These are phyloP conservation scores for Ogataea pignaliae DNA, from an alignment of 805 yeast species.

Conservation along the genomic window DNA sequence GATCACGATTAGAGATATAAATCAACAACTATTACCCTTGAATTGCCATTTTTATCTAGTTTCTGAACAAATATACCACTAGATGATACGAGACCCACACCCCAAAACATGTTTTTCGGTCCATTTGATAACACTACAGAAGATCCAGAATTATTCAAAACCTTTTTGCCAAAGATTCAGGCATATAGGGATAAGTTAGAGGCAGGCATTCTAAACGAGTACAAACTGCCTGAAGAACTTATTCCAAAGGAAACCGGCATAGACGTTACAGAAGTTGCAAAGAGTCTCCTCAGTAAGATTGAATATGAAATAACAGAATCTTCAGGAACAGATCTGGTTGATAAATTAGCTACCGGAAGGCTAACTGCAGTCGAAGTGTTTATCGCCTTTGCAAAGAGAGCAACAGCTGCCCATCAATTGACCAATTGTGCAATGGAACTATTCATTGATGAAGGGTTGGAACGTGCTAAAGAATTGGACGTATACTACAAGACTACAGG, in stretches of 20 bases:
- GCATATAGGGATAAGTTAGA: conserved; percentile 27
- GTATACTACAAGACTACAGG: conserved; percentile 40
- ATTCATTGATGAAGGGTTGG: conserved; percentile 55
- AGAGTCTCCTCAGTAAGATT: conserved; percentile 25
- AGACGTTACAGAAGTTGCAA: conserved; percentile 25
- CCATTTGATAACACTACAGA: conserved; percentile 15
- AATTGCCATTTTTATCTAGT: too few relatives aligned
- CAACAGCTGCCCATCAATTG: conserved; percentile 54
- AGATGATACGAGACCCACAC: too few relatives aligned
- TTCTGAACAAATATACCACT: too few relatives aligned
- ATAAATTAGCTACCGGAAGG: conserved; percentile 21
- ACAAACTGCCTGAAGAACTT: conserved; percentile 17
- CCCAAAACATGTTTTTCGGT: conserved; percentile 6
- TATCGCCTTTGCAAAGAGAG: conserved; percentile 51
- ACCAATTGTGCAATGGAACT: conserved; percentile 36
- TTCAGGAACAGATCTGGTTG: conserved; percentile 16
- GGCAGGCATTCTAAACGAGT: conserved; percentile 24
- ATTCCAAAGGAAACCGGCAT: conserved; percentile 16
- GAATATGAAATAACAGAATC: conserved; percentile 40
- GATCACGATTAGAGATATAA: too few relatives aligned
- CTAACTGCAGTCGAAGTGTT: conserved; percentile 42
- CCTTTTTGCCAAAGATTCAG: conserved; percentile 32
- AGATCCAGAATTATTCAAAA: conserved; percentile 17
- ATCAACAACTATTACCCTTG: too few relatives aligned
- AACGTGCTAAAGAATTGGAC: conserved; percentile 52